Evolutionary conservation across 2,329 filamentous ascomycete genomes (phyloP).

Genomic region (Fusarium albosuccineum): DNA sequence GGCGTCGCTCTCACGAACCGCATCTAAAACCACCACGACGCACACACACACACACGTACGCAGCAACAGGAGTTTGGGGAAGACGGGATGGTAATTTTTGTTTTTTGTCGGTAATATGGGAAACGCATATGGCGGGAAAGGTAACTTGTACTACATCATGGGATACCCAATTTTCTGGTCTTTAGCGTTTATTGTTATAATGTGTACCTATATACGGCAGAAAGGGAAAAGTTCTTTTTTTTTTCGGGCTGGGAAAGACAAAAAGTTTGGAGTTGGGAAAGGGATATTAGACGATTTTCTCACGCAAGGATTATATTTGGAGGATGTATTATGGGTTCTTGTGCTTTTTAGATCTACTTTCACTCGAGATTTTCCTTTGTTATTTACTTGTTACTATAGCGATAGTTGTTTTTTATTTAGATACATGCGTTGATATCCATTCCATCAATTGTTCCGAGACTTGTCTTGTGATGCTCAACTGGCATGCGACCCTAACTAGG

Average conservation of each 20-base stretch:
- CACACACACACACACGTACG: not conserved
- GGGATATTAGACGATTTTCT: slow-evolving; percentile 1
- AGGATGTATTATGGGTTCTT: slow-evolving; percentile 6
- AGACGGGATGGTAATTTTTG: slow-evolving; percentile 13
- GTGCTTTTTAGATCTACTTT: too few relatives aligned
- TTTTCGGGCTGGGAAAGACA: not conserved
- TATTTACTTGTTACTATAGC: too few relatives aligned
- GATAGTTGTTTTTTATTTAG: too few relatives aligned
- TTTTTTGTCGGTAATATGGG: not conserved
- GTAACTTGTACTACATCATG: slow-evolving; percentile 6
- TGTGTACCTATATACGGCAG: slow-evolving; percentile 5
- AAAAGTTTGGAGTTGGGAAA: slow-evolving; percentile 3
- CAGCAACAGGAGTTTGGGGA: slow-evolving; percentile 4
- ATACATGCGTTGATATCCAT: too few relatives aligned
- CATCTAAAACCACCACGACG: slow-evolving; percentile 33
- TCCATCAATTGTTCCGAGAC: too few relatives aligned
- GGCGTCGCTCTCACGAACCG: slow-evolving; percentile 47
- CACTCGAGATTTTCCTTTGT: too few relatives aligned
- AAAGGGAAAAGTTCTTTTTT: not conserved
- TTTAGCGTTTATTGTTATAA: slow-evolving; percentile 7
- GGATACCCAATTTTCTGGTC: slow-evolving; percentile 9
- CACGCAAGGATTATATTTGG: not conserved
- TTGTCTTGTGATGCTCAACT: too few relatives aligned
- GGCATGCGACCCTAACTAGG: too few relatives aligned
- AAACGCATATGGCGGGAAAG: slow-evolving; percentile 2